These are phyloP conservation scores for Phytopythium oedochilum DNA, from an alignment of 352 stramenopile species.

Conservation along the genomic window DNA sequence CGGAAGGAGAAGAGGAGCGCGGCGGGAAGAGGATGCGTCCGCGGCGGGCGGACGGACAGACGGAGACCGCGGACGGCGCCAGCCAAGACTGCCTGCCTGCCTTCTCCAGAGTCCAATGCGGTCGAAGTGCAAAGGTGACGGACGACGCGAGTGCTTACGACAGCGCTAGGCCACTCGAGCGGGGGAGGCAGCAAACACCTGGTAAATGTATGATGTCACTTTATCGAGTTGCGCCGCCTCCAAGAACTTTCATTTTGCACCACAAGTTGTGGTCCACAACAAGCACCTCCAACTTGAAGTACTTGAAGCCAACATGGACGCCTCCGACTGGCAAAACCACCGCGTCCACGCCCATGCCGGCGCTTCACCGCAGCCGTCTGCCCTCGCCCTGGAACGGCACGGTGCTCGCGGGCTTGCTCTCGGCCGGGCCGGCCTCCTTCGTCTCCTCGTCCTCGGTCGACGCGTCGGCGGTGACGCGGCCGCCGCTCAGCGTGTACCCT, in stretches of 20 bases:
- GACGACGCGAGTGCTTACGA: conserved; percentile 1
- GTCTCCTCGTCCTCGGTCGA: conserved; percentile 33
- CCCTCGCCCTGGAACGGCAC: conserved; percentile 69
- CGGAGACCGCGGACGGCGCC: not conserved
- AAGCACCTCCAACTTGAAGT: too few relatives aligned
- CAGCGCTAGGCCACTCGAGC: not conserved
- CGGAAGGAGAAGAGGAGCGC: not conserved
- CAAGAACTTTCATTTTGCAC: not conserved
- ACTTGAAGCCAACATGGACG: not conserved
- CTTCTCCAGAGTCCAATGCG: not conserved
- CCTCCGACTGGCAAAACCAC: not conserved
- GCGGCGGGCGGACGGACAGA: too few relatives aligned
- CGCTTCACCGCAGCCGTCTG: conserved; percentile 41
- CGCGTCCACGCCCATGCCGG: not conserved
- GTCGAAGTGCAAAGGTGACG: not conserved
- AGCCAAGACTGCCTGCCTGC: not conserved
- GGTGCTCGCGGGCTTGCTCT: conserved; percentile 23
- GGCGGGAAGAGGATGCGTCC: too few relatives aligned
- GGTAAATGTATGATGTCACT: not conserved
- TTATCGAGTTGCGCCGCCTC: not conserved
- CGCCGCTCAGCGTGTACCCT: conserved; percentile 23
- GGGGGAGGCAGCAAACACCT: not conserved
- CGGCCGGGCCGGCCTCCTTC: conserved; percentile 25
- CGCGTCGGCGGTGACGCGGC: conserved; percentile 9
- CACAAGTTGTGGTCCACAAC: too few relatives aligned